Conservation (phyloP, 805 yeast genomes). For the Torulaspora indica region DNA sequence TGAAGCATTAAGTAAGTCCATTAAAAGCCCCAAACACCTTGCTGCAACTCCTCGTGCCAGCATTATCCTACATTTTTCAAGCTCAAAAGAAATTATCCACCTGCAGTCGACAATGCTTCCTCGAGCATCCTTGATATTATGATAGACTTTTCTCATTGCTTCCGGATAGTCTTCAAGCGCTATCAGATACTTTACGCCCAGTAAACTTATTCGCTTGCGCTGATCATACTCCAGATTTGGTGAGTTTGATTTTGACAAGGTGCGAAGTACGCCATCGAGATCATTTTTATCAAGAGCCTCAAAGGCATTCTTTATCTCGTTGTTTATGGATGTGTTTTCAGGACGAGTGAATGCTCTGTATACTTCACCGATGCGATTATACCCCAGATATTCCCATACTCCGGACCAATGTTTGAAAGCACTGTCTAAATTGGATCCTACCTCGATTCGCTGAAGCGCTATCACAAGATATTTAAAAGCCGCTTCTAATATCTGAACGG, state of each 20-base stretch:
- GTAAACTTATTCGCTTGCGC: conserved; percentile 41
- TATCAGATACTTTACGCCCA: conserved; percentile 39
- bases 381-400: conserved; percentile 26
- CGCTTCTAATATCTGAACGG: conserved; percentile 49
- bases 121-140: conserved; percentile 15
- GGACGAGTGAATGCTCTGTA: conserved; percentile 11
- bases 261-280: conserved; percentile 42
- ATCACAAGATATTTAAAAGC: conserved; percentile 52
- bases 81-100: conserved; percentile 30
- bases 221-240: conserved; percentile 32
- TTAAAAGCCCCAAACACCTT: conserved; percentile 47
- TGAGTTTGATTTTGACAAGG: conserved; percentile 39
- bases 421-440: conserved; percentile 25
- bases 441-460: conserved; percentile 42
- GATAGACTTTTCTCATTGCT: conserved; percentile 28
- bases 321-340: conserved; percentile 1
- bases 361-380: conserved; percentile 13
- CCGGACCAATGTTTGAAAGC: conserved; percentile 13
- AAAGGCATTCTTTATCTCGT: conserved; percentile 13
- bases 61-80: conserved; percentile 31
- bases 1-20: conserved; percentile 48
- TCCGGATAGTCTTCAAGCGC: conserved; percentile 27
- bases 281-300: conserved; percentile 5
- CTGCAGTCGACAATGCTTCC: conserved; percentile 27
- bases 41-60: conserved; percentile 42